Conservation (phyloP, 768 basidiomycete genomes). For the Tremella yokohamensis region DNA sequence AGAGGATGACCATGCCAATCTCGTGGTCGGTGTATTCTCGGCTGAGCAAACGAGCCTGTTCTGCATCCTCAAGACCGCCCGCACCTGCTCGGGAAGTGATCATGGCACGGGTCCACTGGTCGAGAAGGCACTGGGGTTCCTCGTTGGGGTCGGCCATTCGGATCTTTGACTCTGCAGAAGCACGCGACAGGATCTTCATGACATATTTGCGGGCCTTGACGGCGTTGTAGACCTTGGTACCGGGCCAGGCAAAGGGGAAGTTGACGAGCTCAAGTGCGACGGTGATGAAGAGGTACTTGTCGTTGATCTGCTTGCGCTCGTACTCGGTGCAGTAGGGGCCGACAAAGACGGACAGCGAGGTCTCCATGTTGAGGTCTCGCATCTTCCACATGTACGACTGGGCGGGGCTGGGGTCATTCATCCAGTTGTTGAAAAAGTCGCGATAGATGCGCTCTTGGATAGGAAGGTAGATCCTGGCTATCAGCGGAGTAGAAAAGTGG, state of each 20-base stretch:
- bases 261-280: conserved; percentile 95
- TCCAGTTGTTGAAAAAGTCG: conserved; percentile 71
- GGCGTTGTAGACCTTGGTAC: conserved; percentile 92
- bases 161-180: conserved; percentile 73
- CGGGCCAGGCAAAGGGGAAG: conserved; percentile 90
- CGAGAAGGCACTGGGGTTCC: conserved; percentile 83
- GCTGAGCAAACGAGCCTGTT: conserved; percentile 60
- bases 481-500: not conserved
- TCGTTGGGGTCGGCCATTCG: conserved; percentile 69
- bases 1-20: conserved; percentile 95
- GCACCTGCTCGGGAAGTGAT: conserved; percentile 55
- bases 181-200: conserved; percentile 63
- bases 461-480: conserved; percentile 68
- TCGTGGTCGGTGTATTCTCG: conserved; percentile 84
- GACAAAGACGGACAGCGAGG: conserved; percentile 92
- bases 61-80: conserved; percentile 51
- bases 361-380: conserved; percentile 93
- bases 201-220: conserved; percentile 85
- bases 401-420: conserved; percentile 56
- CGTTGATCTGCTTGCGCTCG: conserved; percentile 73
- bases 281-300: conserved; percentile 96
- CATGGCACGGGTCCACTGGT: conserved; percentile 81
- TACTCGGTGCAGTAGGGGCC: conserved; percentile 81
- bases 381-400: conserved; percentile 74
- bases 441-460: conserved; percentile 81